phyloP scores from a whole-genome alignment of 345 rosid species.

The Brassica incana region DNA sequence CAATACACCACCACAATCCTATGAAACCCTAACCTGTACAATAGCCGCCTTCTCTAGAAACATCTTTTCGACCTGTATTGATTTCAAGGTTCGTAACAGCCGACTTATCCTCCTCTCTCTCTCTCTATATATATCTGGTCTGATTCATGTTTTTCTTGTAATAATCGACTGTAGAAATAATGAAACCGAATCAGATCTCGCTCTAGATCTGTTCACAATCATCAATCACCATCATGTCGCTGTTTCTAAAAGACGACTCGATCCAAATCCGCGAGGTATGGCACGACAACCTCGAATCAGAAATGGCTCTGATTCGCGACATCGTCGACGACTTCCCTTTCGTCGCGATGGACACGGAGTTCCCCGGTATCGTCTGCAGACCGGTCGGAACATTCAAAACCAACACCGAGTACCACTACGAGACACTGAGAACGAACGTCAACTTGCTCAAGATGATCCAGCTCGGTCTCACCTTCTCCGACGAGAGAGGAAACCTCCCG shows the following conservation, averaged over 20 bases:
- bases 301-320: constrained; percentile 50
- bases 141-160: constrained; percentile 2
- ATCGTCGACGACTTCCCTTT: constrained; percentile 59
- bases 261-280: constrained; percentile 72
- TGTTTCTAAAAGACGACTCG: constrained; percentile 54
- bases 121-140: background rate
- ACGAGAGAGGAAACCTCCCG: constrained; percentile 66
- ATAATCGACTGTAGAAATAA: constrained; percentile 19
- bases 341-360: constrained; percentile 85
- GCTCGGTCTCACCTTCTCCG: constrained; percentile 70
- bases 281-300: constrained; percentile 58
- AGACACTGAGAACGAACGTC: constrained; percentile 61
- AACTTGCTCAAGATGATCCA: constrained; percentile 76
- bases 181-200: constrained; percentile 15
- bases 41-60: constrained; percentile 30
- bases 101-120: background rate
- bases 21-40: constrained; percentile 28
- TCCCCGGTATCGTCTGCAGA: constrained; percentile 65
- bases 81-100: constrained; percentile 18
- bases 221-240: constrained; percentile 42
- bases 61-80: background rate
- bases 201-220: constrained; percentile 17
- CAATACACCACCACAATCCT: constrained; percentile 27
- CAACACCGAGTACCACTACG: constrained; percentile 54
- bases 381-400: constrained; percentile 55